Evolutionary conservation across 768 basidiomycete species (phyloP).

Genomic region (Hydnum rufescens): DNA sequence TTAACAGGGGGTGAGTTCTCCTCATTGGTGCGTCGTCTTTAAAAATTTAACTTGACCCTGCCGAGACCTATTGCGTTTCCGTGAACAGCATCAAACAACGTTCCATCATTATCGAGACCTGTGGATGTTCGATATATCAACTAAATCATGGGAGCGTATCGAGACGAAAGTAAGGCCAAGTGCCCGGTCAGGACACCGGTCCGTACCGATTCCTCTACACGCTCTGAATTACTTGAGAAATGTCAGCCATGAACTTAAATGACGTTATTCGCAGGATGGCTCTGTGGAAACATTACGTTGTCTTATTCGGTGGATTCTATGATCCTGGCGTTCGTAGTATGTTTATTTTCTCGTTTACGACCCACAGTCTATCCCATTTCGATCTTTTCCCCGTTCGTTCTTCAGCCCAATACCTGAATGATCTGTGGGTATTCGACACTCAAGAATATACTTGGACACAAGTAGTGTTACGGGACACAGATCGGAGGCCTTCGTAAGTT

Average conservation of each 20-base stretch:
- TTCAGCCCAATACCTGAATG: constrained; percentile 60
- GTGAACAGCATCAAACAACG: constrained; percentile 37
- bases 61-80: background rate
- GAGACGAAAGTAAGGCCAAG: constrained; percentile 68
- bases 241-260: too few species aligned
- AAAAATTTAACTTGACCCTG: too few species aligned
- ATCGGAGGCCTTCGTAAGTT: constrained; percentile 55
- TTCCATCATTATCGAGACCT: constrained; percentile 84
- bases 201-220: constrained; percentile 10
- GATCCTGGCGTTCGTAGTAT: constrained; percentile 68
- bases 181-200: constrained; percentile 72
- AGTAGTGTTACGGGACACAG: constrained; percentile 50
- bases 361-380: background rate
- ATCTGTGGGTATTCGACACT: constrained; percentile 71
- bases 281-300: constrained; percentile 69
- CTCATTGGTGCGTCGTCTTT: constrained; percentile 22
- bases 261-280: constrained; percentile 47
- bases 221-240: too few species aligned
- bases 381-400: background rate
- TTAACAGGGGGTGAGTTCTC: constrained; percentile 68
- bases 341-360: constrained; percentile 11
- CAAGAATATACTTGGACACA: constrained; percentile 76
- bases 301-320: constrained; percentile 81
- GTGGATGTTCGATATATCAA: constrained; percentile 59
- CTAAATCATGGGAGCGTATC: constrained; percentile 71